Percentiles rank a stretch among this genome's conserved stretches.
Conservation (phyloP, 2,329 filamentous ascomycete species). For the Talaromyces sp. region DNA sequence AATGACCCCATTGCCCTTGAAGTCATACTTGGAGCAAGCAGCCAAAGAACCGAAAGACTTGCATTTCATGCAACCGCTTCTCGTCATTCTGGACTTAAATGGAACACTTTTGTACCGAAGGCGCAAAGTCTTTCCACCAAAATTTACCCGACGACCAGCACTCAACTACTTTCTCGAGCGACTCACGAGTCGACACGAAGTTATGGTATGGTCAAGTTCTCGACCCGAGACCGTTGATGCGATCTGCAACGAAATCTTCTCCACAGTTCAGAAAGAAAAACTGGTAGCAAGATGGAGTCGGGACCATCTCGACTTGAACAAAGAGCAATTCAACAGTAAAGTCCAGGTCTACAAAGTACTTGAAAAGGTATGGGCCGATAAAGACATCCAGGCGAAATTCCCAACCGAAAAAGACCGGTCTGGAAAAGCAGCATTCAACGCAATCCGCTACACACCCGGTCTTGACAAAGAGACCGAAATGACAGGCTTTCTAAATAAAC, state of each 20-base stretch:
- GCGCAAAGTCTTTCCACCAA: conserved; percentile 46
- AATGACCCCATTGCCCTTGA: conserved; percentile 58
- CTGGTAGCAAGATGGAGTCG: conserved; percentile 75
- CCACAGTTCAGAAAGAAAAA: conserved; percentile 48
- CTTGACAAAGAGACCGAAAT: conserved; percentile 4
- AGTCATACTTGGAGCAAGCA: conserved; percentile 60
- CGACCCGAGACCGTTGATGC: conserved; percentile 65
- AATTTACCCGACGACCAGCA: conserved; percentile 65
- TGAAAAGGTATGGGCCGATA: conserved; percentile 63
- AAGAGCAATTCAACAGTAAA: conserved; percentile 62
- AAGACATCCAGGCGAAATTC: conserved; percentile 43
- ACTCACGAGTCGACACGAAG: conserved; percentile 68
- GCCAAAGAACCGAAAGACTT: conserved; percentile 43
- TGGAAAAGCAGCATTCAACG: background rate
- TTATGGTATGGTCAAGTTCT: conserved; percentile 91
- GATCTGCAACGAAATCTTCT: conserved; percentile 60
- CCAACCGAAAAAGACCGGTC: conserved; percentile 28
- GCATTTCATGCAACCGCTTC: conserved; percentile 57
- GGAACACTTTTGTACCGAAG: conserved; percentile 80
- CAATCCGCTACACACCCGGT: background rate
- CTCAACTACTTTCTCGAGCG: conserved; percentile 68
- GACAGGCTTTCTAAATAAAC: conserved; percentile 34
- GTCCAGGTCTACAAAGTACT: conserved; percentile 91
- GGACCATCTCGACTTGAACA: conserved; percentile 67
- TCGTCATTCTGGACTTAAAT: conserved; percentile 89